Evolutionary conservation across 257 asterid species (phyloP).

Genomic region (Solanum sejunctum): DNA sequence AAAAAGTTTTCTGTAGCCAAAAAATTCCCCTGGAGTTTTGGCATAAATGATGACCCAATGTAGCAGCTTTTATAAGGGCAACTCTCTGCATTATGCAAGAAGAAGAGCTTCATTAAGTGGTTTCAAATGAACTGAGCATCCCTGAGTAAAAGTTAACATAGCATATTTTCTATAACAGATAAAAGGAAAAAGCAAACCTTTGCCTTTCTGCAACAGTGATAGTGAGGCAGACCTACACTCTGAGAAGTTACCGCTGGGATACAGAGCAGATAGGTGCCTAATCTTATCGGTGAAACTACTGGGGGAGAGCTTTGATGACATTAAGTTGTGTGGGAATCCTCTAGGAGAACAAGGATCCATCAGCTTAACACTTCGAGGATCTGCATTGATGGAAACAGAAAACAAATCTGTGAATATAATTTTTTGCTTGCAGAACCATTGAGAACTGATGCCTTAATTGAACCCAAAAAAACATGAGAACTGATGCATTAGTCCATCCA

Average conservation of each 20-base stretch:
- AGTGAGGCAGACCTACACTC: conserved; percentile 82
- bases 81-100: conserved; percentile 39
- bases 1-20: conserved; percentile 93
- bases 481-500: not conserved
- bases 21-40: conserved; percentile 79
- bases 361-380: conserved; percentile 29
- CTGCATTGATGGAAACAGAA: conserved; percentile 32
- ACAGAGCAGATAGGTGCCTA: conserved; percentile 33
- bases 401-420: not conserved
- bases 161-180: not conserved
- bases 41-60: conserved; percentile 70
- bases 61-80: conserved; percentile 54
- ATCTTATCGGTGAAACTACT: conserved; percentile 29
- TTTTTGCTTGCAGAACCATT: not conserved
- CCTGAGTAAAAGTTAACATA: not conserved
- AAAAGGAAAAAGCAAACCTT: conserved; percentile 38
- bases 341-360: conserved; percentile 88
- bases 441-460: not conserved
- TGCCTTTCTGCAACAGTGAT: conserved; percentile 64
- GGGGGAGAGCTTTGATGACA: conserved; percentile 33
- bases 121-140: not conserved
- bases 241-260: conserved; percentile 83
- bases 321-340: conserved; percentile 49
- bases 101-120: not conserved
- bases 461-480: not conserved